Conservation (phyloP, 139 green algal species). For the Edaphochlamys debaryana region DNA sequence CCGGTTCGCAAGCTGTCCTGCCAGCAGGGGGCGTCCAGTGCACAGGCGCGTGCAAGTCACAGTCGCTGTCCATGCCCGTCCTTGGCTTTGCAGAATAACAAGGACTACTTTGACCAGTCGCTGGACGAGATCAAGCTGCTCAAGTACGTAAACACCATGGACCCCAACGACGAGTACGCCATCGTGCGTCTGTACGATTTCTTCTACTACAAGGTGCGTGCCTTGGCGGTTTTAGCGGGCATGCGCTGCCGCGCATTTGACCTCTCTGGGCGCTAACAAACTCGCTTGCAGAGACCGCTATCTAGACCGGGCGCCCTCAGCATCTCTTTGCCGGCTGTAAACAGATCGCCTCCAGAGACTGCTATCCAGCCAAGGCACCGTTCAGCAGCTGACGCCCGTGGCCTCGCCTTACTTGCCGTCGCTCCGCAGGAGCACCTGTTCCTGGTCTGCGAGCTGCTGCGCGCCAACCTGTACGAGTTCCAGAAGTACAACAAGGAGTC, state of each 20-base stretch:
- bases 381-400: background rate
- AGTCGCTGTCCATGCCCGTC: too few species aligned
- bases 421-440: constrained; percentile 96
- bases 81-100: constrained; percentile 98
- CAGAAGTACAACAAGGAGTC: constrained; percentile 93
- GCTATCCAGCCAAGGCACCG: too few species aligned
- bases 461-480: constrained; percentile 98
- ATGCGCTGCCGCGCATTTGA: too few species aligned
- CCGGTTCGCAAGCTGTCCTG: background rate
- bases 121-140: constrained; percentile 98
- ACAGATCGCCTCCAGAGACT: too few species aligned
- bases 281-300: too few species aligned
- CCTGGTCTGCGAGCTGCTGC: constrained; percentile 96
- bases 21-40: background rate
- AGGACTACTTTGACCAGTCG: constrained; percentile 97
- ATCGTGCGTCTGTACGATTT: constrained; percentile 95
- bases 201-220: constrained; percentile 92
- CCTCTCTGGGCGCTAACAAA: too few species aligned
- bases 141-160: constrained; percentile 84
- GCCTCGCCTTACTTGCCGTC: too few species aligned
- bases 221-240: too few species aligned
- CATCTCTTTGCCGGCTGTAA: too few species aligned
- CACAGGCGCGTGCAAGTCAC: too few species aligned
- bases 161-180: constrained; percentile 88
- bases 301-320: too few species aligned